phyloP scores from a whole-genome alignment of 805 yeast species.

The Ogataea zsoltii region DNA sequence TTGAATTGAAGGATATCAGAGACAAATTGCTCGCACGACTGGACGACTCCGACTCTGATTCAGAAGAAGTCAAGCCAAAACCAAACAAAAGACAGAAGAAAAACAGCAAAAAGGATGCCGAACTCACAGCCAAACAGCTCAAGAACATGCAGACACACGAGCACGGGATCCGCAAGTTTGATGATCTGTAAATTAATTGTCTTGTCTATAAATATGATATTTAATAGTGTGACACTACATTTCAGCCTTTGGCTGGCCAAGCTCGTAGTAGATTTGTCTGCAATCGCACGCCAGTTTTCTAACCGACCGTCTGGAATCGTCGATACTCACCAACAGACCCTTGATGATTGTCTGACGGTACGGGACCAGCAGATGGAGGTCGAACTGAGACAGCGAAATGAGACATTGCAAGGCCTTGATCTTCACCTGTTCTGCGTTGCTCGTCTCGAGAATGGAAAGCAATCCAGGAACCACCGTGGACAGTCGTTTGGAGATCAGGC shows the following conservation, averaged over 20 bases:
- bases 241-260: slow-evolving; percentile 30
- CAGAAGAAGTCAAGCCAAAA: slow-evolving; percentile 16
- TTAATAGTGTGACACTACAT: background rate
- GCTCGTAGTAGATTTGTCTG: slow-evolving; percentile 72
- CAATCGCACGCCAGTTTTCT: slow-evolving; percentile 78
- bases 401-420: slow-evolving; percentile 59
- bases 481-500: slow-evolving; percentile 53
- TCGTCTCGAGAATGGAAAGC: slow-evolving; percentile 36
- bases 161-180: slow-evolving; percentile 67
- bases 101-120: slow-evolving; percentile 34
- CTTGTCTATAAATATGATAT: background rate
- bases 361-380: slow-evolving; percentile 46
- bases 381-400: slow-evolving; percentile 45
- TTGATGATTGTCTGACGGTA: slow-evolving; percentile 51
- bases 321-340: slow-evolving; percentile 54
- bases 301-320: slow-evolving; percentile 72
- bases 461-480: slow-evolving; percentile 58
- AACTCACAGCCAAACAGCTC: slow-evolving; percentile 45
- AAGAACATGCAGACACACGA: slow-evolving; percentile 52
- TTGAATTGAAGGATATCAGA: slow-evolving; percentile 26
- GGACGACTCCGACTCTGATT: slow-evolving; percentile 28
- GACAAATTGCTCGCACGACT: slow-evolving; percentile 28
- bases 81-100: slow-evolving; percentile 29
- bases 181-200: slow-evolving; percentile 44
- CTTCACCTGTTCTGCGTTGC: slow-evolving; percentile 47